A percentile compares a stretch with the other conserved stretches of the same genome.
Evolutionary conservation across 2,329 filamentous ascomycete genomes (phyloP).

Genomic region (Colletotrichum chrysophilum): DNA sequence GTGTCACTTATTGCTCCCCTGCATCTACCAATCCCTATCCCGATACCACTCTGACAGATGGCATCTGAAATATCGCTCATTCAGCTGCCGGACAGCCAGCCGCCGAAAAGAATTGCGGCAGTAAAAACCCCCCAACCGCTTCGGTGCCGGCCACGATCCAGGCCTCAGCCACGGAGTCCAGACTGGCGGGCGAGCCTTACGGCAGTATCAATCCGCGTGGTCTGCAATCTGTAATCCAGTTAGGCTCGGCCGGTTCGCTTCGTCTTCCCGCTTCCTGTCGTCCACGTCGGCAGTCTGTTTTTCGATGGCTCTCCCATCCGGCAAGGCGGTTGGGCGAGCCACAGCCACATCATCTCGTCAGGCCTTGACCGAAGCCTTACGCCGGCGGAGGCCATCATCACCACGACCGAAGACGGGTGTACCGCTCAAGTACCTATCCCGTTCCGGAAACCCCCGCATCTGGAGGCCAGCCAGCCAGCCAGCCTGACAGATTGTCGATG

Average conservation of each 20-base stretch:
- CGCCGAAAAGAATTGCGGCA: neutral
- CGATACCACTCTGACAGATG: neutral
- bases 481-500: neutral
- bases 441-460: slow-evolving; percentile 17
- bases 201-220: neutral
- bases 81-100: neutral
- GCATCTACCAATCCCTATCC: neutral
- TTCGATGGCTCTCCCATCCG: neutral
- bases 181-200: neutral
- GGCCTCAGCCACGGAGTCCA: neutral
- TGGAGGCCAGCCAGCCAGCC: neutral
- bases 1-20: neutral
- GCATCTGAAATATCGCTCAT: neutral
- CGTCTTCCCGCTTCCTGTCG: neutral
- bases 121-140: neutral
- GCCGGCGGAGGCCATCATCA: neutral
- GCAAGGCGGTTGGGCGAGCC: neutral
- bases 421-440: neutral
- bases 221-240: neutral
- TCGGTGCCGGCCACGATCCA: neutral
- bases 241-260: neutral
- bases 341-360: neutral
- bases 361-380: neutral
- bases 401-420: slow-evolving; percentile 6
- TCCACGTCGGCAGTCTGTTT: neutral